Conservation (phyloP, 129 eudicot species). For the Dittrichia graveolens region DNA sequence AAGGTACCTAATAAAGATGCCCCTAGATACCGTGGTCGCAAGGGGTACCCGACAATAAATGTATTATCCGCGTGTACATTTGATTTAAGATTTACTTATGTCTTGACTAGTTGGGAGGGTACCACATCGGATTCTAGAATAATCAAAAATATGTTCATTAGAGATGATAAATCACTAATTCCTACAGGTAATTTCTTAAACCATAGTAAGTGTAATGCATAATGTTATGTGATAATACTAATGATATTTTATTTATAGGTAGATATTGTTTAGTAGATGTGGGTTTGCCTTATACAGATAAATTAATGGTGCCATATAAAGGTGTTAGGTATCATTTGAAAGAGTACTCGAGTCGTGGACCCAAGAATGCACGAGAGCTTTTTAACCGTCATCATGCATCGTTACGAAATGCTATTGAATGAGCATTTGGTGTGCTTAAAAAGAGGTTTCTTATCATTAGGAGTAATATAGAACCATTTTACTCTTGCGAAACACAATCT, state of each 20-base stretch:
- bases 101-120: neutral
- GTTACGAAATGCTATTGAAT: slow-evolving; percentile 13
- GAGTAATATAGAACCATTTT: neutral
- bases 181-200: too few relatives aligned
- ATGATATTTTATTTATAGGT: neutral
- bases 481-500: neutral
- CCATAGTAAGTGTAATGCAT: too few relatives aligned
- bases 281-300: neutral
- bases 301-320: neutral
- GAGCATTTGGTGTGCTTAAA: slow-evolving; percentile 25
- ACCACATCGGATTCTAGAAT: neutral
- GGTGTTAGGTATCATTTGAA: slow-evolving; percentile 18
- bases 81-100: neutral
- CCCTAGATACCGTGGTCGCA: neutral
- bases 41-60: neutral
- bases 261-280: neutral
- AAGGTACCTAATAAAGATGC: neutral
- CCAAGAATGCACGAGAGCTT: neutral
- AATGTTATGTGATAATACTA: too few relatives aligned
- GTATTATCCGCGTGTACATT: neutral
- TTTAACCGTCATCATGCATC: slow-evolving; percentile 27
- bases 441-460: slow-evolving; percentile 8
- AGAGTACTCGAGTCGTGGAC: neutral
- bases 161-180: neutral
- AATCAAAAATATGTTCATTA: slow-evolving; percentile 1